Percentiles rank a stretch among this genome's conserved stretches.
These are phyloP conservation scores for Neoboletus brunneissimus DNA, from an alignment of 768 basidiomycete species.

Conservation along the genomic window DNA sequence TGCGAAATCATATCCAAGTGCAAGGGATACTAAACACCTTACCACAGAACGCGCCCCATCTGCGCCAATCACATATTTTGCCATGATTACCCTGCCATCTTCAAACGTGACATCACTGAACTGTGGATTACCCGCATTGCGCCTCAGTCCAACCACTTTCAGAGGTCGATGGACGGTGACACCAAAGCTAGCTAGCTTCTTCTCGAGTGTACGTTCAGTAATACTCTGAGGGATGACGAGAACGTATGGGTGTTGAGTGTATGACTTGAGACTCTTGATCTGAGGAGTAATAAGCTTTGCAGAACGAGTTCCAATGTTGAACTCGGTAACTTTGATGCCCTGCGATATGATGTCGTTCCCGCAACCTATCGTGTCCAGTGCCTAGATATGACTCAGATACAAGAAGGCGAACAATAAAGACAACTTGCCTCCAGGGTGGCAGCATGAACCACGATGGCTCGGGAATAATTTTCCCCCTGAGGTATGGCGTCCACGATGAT, in stretches of 20 bases:
- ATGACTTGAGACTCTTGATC: conserved; percentile 34
- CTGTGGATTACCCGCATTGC: conserved; percentile 25
- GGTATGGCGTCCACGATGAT: conserved; percentile 40
- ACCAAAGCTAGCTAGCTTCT: conserved; percentile 32
- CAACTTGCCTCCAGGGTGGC: conserved; percentile 48
- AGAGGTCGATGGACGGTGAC: conserved; percentile 37
- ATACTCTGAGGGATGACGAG: conserved; percentile 43
- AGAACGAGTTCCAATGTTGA: conserved; percentile 33
- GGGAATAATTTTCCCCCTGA: conserved; percentile 38
- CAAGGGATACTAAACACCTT: conserved; percentile 9
- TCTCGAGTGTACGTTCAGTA: conserved; percentile 41
- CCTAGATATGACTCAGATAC: conserved; percentile 40
- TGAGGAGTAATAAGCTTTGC: conserved; percentile 27
- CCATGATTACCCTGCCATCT: conserved; percentile 40
- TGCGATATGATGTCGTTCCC: conserved; percentile 37
- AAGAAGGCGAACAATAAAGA: not conserved
- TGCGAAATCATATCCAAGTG: not conserved
- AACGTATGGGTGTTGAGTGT: conserved; percentile 45
- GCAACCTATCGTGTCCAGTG: conserved; percentile 43
- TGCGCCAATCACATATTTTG: conserved; percentile 50
- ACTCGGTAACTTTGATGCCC: conserved; percentile 32
- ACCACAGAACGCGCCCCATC: conserved; percentile 50
- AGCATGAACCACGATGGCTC: conserved; percentile 48
- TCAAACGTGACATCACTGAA: conserved; percentile 45
- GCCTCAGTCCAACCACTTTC: conserved; percentile 39